Percentiles rank a stretch among this genome's conserved stretches.
These are phyloP conservation scores for Ceratorhiza oryzae-sativae DNA, from an alignment of 1,284 basidiomycete species.

Conservation along the genomic window DNA sequence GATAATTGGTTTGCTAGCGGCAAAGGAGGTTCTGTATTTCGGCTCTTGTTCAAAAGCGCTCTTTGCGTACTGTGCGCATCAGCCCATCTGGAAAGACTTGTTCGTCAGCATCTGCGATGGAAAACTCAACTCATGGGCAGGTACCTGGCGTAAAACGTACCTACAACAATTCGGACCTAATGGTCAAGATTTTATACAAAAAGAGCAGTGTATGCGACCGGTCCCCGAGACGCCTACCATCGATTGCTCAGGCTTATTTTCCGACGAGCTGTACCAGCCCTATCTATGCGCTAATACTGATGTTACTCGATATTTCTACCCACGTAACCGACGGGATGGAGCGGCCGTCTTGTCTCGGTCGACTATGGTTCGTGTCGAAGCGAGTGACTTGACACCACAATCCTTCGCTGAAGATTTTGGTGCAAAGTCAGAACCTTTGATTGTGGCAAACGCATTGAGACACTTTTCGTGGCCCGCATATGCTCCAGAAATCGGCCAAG, in stretches of 20 bases:
- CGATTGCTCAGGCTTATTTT: constrained; percentile 44
- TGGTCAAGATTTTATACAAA: constrained; percentile 23
- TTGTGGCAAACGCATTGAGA: constrained; percentile 46
- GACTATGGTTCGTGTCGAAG: constrained; percentile 31
- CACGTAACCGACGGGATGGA: constrained; percentile 11
- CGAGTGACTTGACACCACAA: not conserved
- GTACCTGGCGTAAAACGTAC: constrained; percentile 47
- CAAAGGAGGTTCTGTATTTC: constrained; percentile 33
- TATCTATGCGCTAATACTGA: constrained; percentile 45
- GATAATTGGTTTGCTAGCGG: not conserved
- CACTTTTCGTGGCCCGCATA: constrained; percentile 47
- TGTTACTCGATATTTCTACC: constrained; percentile 39
- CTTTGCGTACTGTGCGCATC: constrained; percentile 46
- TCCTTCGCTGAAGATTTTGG: constrained; percentile 39
- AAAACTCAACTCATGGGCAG: constrained; percentile 41
- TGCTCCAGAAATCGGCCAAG: not conserved
- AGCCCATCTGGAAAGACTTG: constrained; percentile 47
- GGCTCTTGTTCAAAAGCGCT: constrained; percentile 43
- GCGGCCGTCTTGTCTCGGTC: not conserved
- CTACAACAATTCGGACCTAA: constrained; percentile 39
- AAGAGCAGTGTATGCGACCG: constrained; percentile 17
- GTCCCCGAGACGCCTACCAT: constrained; percentile 43
- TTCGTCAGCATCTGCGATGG: constrained; percentile 43
- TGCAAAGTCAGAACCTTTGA: constrained; percentile 44
- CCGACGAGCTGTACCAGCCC: constrained; percentile 49